phyloP scores from a whole-genome alignment of 768 basidiomycete genomes.

The Rhizopogon vesiculosus region DNA sequence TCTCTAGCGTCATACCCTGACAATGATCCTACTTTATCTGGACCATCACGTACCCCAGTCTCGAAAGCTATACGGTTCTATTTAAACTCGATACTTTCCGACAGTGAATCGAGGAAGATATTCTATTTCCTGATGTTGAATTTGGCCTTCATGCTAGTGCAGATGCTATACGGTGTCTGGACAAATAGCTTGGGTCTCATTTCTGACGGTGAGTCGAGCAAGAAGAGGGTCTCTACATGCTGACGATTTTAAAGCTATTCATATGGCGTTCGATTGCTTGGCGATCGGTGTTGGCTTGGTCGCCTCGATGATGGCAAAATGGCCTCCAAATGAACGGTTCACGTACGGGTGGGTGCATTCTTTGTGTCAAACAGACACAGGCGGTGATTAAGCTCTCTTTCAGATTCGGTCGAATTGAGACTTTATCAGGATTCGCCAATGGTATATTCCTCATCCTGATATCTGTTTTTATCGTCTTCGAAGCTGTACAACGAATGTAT shows the following conservation, averaged over 20 bases:
- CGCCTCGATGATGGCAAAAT: constrained; percentile 96
- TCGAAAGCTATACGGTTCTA: constrained; percentile 61
- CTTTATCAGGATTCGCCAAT: constrained; percentile 96
- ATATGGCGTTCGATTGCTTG: constrained; percentile 99
- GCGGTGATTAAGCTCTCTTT: neutral
- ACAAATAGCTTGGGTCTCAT: constrained; percentile 96
- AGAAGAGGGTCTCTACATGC: neutral
- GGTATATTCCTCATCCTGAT: constrained; percentile 92
- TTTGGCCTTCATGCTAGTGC: constrained; percentile 92
- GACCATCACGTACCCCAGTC: constrained; percentile 45
- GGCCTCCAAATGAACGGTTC: constrained; percentile 92
- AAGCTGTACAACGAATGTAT: constrained; percentile 92
- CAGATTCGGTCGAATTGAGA: constrained; percentile 95
- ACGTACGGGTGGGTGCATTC: constrained; percentile 77
- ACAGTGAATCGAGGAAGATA: constrained; percentile 90
- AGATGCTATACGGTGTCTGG: constrained; percentile 97
- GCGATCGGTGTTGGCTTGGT: constrained; percentile 94
- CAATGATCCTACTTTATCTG: constrained; percentile 37
- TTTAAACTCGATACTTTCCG: constrained; percentile 86
- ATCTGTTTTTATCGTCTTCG: constrained; percentile 97
- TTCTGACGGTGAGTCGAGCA: constrained; percentile 74
- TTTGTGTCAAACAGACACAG: neutral
- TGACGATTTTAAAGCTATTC: constrained; percentile 64
- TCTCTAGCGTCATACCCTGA: constrained; percentile 48
- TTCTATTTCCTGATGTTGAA: constrained; percentile 97